phyloP scores from a whole-genome alignment of 2,329 filamentous ascomycete species.

The Colletotrichum orbiculare region DNA sequence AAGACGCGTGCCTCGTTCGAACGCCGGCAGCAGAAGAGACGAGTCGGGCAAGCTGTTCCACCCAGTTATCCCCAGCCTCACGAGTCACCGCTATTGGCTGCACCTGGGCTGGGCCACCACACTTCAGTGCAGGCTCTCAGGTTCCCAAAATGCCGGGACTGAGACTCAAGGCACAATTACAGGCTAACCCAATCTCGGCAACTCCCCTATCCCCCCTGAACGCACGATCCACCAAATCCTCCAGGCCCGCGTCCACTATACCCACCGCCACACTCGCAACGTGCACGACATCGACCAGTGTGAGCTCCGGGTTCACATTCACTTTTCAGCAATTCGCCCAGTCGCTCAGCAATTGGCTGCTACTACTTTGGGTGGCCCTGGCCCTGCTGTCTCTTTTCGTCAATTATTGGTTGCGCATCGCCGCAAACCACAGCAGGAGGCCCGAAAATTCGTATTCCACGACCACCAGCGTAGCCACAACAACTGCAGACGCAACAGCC shows the following conservation, averaged over 20 bases:
- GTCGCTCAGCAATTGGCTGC: not conserved
- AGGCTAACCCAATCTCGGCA: conserved; percentile 30
- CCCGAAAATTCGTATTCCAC: not conserved
- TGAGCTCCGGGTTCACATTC: no score
- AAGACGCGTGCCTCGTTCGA: no score
- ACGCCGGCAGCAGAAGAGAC: no score
- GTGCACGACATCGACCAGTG: no score
- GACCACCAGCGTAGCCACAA: not conserved
- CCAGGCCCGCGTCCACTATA: no score
- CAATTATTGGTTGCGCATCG: conserved; percentile 12
- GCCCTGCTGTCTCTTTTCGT: conserved; percentile 1
- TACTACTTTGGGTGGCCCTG: no score
- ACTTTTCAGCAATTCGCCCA: not conserved
- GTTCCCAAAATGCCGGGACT: conserved; percentile 36
- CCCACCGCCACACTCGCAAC: no score
- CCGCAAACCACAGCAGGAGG: not conserved
- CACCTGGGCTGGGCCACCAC: no score
- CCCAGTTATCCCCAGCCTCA: conserved; percentile 16
- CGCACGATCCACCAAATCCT: conserved; percentile 16
- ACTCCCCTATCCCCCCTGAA: conserved; percentile 30
- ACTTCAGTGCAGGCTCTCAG: not conserved
- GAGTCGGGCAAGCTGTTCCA: no score
- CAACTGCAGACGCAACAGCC: not conserved
- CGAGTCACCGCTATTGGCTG: not conserved
- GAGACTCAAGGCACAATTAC: conserved; percentile 23